Base-by-base conservation (phyloP, 225 moss, liverwort and hornwort species). In the Sphagnum contortum region DNA sequence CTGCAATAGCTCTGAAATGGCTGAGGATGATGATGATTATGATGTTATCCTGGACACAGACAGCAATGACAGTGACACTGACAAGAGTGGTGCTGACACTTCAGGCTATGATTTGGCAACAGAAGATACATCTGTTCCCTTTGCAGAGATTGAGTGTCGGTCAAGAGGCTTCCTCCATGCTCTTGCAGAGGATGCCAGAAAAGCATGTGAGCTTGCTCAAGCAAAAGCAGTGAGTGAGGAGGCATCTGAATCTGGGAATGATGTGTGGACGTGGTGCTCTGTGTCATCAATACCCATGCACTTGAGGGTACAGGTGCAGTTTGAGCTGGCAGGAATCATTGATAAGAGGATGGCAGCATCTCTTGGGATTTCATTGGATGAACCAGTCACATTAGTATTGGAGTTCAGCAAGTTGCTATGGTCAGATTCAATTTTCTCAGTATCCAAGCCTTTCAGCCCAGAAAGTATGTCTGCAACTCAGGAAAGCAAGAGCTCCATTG, bases 311-410 rank as follows among this genome's bases (percentile, higher is more conserved):
- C 77, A 79, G 47, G 51, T 88, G 69, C 80, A 75, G 48, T 75
- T 77, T 47, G 88, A 88, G 57, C 63, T 83, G 44, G 72, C 68
- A 4, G 91, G 85, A 60, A 64, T 88, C 62, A 70, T 91, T 11
- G 75, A 77, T 9, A 79, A 86, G 45, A n/a, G 70, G 29, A 74
- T 86, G 1, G 88, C 83, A 4, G 70, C 83, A 45, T 81, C 81
- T 44, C 79, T 91, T 8, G 82, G 79, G 2, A 70, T 91, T 9
- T 61, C 74, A 1, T 53, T 82, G 11, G 67, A 66, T 4, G 78
- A 69, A 11, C 73, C 83, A 5, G 68, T 91, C 4, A 63, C 68
- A 4, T 49, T 91, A 45, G 61, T 45, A 55, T 57, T 91, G 4
- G 83, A 83, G 66, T 88, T 91, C 14, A 77, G 79, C 9, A 79